Base-by-base conservation (phyloP, 495 filamentous ascomycete species). In the Penicillium tannophilum region DNA sequence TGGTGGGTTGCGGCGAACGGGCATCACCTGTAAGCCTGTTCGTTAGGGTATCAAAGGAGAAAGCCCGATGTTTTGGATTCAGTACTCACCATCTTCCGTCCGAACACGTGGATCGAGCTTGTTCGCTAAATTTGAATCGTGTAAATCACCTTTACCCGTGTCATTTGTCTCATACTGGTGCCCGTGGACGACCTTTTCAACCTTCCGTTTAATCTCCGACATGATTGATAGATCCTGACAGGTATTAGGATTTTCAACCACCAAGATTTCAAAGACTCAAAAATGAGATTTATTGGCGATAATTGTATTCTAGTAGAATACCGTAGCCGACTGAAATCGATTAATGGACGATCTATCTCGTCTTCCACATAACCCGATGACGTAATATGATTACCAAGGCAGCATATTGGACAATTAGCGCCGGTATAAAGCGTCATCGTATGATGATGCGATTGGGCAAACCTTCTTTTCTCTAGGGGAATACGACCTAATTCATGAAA, bases 141-240 rank as follows among this genome's bases (percentile, higher is more conserved):
- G 45, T 24, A 26, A 49, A 6, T 17, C 26, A 49, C 46, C 26
- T 17, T 28, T 3, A 28, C 30, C 26, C 14, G 12, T 28, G 12
- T 49, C 26, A 16, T 31, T 9, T 49, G 24, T 31, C 7, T 49
- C 26, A n/a, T 49, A 5, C 26, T 47, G 12, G 30, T 55, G 53
- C 6, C 41, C 42, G 26, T 24, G 7, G 14, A 55, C n/a, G 6
- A 42, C 28, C 7, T 47, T n/a, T 20, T 55, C 53, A 14, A 28
- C 28, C 12, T 55, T 36, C 36, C 31, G 53, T 9, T 36, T n/a
- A 4, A 55, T 45, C 11, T 35, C 26, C 17, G 53, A 55, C 53
- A 55, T 55, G 39, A 16, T 47, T 41, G 17, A 17, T 43, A 30
- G 14, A 31, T 36, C 26, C 5, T 10, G 35, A 26, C 2, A 23